Evolutionary conservation across 768 basidiomycete genomes (phyloP), one percentile per base, ranked within the genome.

Genomic region (Phaeotremella skinneri): DNA sequence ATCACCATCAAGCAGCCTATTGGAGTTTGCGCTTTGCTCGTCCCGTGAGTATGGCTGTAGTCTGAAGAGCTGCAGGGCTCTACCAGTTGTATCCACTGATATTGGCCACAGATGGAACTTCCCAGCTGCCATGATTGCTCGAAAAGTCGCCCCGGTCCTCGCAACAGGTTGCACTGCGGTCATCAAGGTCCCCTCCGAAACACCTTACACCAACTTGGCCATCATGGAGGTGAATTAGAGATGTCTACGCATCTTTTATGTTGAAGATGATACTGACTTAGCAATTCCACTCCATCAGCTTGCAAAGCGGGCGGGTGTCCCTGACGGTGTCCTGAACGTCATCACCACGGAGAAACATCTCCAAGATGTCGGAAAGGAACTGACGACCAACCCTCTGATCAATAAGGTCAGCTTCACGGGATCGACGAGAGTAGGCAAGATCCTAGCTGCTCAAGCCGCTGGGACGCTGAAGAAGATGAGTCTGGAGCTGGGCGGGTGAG

Each of bases 161-260:
- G 94, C 93, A 1, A 91, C 91, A 16, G 96, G 96, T n/a, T 97
- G 94, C 74, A 96, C 94, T 0, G 83, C 86, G 0, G 92, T 99
- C 48, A 86, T 97, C 76, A 98, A 98, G 69, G 93, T 93, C 1
- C 87, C 96, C 0, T 84, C 91, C 0, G 96, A 99, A 78, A 91
- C 96, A 0, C 96, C 96, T 1, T 96, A 90, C 79, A 91, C 90
- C 29, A 85, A 86, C 7, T 83, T 98, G 11, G 96, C 94, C 3
- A 81, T 97, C 21, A 87, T 85, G n/a, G 93, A 96, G 81, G 90
- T 89, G 69, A 49, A 76, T 55, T 34, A 0, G 2, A 6, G 17
- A 14, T 0, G 17, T 39, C 29, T 37, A 7, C 2, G 37, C 17
- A 23, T 16, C 16, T 31, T 29, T 47, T 31, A n/a, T 52, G 4